Percentiles rank a stretch among this genome's conserved stretches.
Evolutionary conservation across 2,329 filamentous ascomycete species (phyloP).

Genomic region (Penicillium olsonii): DNA sequence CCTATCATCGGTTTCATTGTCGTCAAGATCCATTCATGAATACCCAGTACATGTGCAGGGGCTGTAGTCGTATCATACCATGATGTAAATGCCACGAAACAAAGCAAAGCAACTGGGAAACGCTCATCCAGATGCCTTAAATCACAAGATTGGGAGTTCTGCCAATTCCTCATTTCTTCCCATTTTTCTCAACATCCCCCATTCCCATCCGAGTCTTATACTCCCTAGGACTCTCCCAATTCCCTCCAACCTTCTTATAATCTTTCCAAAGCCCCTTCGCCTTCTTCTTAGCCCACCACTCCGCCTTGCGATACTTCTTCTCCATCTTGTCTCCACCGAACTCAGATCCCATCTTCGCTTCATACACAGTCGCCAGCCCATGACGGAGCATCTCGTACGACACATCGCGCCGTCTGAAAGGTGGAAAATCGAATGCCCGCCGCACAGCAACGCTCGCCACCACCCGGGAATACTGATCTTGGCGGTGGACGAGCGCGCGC

Average conservation of each 20-base stretch:
- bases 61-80: constrained; percentile 11
- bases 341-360: constrained; percentile 85
- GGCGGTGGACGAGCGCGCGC: constrained; percentile 76
- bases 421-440: constrained; percentile 45
- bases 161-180: constrained; percentile 16
- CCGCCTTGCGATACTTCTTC: constrained; percentile 48
- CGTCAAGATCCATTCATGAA: background rate
- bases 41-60: constrained; percentile 8
- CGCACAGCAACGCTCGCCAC: constrained; percentile 83
- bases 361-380: constrained; percentile 88
- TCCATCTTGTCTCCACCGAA: constrained; percentile 71
- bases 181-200: constrained; percentile 42
- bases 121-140: constrained; percentile 5
- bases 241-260: constrained; percentile 51
- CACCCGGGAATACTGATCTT: constrained; percentile 89
- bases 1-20: constrained; percentile 1
- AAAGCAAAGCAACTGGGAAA: too few species aligned
- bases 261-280: constrained; percentile 73
- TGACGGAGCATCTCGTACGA: constrained; percentile 84
- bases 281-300: constrained; percentile 61
- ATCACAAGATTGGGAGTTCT: constrained; percentile 7
- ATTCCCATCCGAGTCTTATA: constrained; percentile 70
- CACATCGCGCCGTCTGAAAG: constrained; percentile 70
- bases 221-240: constrained; percentile 80
- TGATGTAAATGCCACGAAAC: constrained; percentile 9